These are phyloP conservation scores for Cercospora nicotianae DNA, from an alignment of 2,329 filamentous ascomycete genomes.

Conservation along the genomic window DNA sequence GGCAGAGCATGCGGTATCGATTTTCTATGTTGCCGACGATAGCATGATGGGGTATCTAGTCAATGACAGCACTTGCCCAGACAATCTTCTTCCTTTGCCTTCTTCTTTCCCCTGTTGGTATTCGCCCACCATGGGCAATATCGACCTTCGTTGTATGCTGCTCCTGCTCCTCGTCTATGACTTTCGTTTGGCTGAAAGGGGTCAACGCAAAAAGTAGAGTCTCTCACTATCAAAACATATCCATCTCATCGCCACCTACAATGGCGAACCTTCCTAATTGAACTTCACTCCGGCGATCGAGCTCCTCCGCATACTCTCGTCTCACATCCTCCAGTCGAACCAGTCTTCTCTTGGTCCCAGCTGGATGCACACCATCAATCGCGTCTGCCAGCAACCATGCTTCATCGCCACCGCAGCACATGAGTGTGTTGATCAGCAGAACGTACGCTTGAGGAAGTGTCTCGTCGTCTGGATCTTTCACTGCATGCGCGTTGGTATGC, in stretches of 20 bases:
- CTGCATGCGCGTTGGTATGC: constrained; percentile 22
- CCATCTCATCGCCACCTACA: constrained; percentile 41
- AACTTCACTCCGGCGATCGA: constrained; percentile 85
- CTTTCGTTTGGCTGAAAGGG: background rate
- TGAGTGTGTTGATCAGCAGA: constrained; percentile 88
- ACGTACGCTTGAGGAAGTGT: constrained; percentile 72
- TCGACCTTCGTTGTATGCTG: background rate
- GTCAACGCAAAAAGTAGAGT: background rate
- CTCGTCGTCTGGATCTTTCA: constrained; percentile 50
- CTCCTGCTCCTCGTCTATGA: background rate
- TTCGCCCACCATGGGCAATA: background rate
- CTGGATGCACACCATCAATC: constrained; percentile 44
- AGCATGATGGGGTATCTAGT: background rate
- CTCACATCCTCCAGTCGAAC: constrained; percentile 83
- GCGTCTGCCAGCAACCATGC: constrained; percentile 71
- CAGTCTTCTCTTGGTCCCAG: constrained; percentile 64
- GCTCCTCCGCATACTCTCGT: constrained; percentile 83
- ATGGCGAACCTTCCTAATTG: constrained; percentile 89
- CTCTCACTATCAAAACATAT: constrained; percentile 29
- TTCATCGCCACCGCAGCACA: constrained; percentile 78
- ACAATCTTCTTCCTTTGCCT: background rate
- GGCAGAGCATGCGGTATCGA: background rate
- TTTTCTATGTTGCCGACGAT: background rate
- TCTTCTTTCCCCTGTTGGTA: background rate
- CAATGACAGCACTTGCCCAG: background rate